These are phyloP conservation scores for Dipodascus albidus DNA, from an alignment of 805 yeast species.

Conservation along the genomic window DNA sequence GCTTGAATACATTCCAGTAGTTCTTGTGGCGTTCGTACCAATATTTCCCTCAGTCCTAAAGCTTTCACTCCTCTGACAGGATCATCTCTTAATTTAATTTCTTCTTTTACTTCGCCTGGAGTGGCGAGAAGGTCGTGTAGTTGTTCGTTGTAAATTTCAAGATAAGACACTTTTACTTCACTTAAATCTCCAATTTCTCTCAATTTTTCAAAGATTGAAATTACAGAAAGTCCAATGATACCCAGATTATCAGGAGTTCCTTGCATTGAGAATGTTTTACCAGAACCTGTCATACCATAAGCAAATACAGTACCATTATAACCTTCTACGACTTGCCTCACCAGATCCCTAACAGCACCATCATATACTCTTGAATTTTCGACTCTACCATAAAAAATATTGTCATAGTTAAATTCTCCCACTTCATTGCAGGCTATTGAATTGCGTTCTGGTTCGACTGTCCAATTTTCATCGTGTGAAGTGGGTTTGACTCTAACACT, in stretches of 20 bases:
- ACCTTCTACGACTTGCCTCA: slow-evolving; percentile 51
- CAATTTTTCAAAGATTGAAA: slow-evolving; percentile 37
- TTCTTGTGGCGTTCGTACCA: slow-evolving; percentile 46
- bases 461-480: slow-evolving; percentile 27
- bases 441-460: slow-evolving; percentile 29
- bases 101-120: slow-evolving; percentile 26
- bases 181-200: slow-evolving; percentile 23
- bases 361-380: slow-evolving; percentile 53
- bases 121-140: slow-evolving; percentile 59
- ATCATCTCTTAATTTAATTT: slow-evolving; percentile 72
- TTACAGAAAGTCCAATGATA: slow-evolving; percentile 56
- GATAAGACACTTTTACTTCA: slow-evolving; percentile 51
- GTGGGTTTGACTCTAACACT: slow-evolving; percentile 68
- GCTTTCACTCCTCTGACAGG: slow-evolving; percentile 46
- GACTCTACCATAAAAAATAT: slow-evolving; percentile 49
- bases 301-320: slow-evolving; percentile 87
- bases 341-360: slow-evolving; percentile 41
- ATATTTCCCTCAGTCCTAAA: slow-evolving; percentile 56
- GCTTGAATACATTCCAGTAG: slow-evolving; percentile 44
- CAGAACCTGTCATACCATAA: slow-evolving; percentile 91
- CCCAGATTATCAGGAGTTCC: slow-evolving; percentile 58
- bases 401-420: slow-evolving; percentile 64
- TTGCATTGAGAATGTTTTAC: slow-evolving; percentile 81
- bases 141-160: slow-evolving; percentile 82
- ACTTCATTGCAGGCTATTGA: slow-evolving; percentile 40